Conservation (phyloP, 192 early-diverging fungal genomes). For the Chytriomyces hyalinus region DNA sequence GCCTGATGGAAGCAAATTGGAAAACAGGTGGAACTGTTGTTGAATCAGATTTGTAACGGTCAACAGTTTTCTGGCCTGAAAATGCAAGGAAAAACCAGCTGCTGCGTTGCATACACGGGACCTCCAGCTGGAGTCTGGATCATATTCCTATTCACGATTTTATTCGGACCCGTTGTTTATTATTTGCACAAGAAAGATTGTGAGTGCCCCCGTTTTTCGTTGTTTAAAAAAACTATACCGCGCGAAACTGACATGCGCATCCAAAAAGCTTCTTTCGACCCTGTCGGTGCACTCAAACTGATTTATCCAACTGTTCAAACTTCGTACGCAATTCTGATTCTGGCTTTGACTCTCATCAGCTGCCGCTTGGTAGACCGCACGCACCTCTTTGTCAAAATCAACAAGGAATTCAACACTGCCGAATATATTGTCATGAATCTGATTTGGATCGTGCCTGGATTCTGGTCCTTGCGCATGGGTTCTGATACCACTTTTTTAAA, state of each 20-base stretch:
- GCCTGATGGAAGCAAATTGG: conserved; percentile 45
- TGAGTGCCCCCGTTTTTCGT: conserved; percentile 21
- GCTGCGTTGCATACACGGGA: conserved; percentile 14
- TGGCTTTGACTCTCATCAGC: conserved; percentile 59
- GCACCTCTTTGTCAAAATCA: conserved; percentile 67
- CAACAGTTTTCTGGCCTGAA: not conserved
- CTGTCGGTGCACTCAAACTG: conserved; percentile 19
- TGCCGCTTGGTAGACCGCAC: conserved; percentile 76
- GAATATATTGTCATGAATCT: conserved; percentile 56
- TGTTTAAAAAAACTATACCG: not conserved
- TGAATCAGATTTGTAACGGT: conserved; percentile 23
- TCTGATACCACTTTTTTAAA: conserved; percentile 65
- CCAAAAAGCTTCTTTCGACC: conserved; percentile 29
- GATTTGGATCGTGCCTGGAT: conserved; percentile 50
- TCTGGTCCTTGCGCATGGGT: conserved; percentile 51
- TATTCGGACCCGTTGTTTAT: conserved; percentile 10
- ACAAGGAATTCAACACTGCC: conserved; percentile 59
- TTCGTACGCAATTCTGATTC: conserved; percentile 55
- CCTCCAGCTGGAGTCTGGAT: not conserved
- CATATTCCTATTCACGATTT: conserved; percentile 1
- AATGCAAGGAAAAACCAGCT: conserved; percentile 17
- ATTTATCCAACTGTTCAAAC: conserved; percentile 46
- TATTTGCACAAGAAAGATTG: not conserved
- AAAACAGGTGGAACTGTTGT: conserved; percentile 28
- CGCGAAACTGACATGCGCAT: not conserved